A percentile compares a stretch with the other conserved stretches of the same genome.
These are phyloP conservation scores for Vigna unguiculata DNA, from an alignment of 306 rosid genomes.

Conservation along the genomic window DNA sequence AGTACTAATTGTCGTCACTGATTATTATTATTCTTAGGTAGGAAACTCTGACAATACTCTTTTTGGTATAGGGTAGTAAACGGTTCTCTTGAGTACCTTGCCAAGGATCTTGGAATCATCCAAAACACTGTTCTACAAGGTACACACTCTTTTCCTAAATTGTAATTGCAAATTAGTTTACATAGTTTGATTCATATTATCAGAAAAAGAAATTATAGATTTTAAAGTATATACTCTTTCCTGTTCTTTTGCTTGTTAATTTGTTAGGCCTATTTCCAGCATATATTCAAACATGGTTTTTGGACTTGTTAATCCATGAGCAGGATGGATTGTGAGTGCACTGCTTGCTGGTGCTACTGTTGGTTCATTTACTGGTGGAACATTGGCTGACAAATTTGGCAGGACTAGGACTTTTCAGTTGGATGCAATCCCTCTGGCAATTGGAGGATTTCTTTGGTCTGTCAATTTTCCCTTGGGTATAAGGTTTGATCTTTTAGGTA, in stretches of 20 bases:
- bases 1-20: slow-evolving; percentile 24
- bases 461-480: slow-evolving; percentile 36
- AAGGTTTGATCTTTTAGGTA: slow-evolving; percentile 39
- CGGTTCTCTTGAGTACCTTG: slow-evolving; percentile 91
- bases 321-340: slow-evolving; percentile 95
- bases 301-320: slow-evolving; percentile 33
- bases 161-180: slow-evolving; percentile 14
- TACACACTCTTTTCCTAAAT: slow-evolving; percentile 14
- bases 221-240: not conserved
- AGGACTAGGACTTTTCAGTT: slow-evolving; percentile 86
- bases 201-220: slow-evolving; percentile 1
- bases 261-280: slow-evolving; percentile 18
- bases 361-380: slow-evolving; percentile 93
- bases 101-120: slow-evolving; percentile 84
- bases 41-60: slow-evolving; percentile 40
- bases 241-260: not conserved
- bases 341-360: slow-evolving; percentile 88
- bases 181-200: slow-evolving; percentile 16
- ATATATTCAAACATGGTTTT: slow-evolving; percentile 5
- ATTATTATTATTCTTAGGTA: slow-evolving; percentile 27
- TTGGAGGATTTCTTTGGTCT: slow-evolving; percentile 89
- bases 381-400: slow-evolving; percentile 95
- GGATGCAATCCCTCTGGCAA: slow-evolving; percentile 81
- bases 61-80: slow-evolving; percentile 83
- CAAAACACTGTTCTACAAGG: slow-evolving; percentile 87